Evolutionary conservation across 176 grass and related monocot genomes (phyloP).

Genomic region (Avena atlantica): DNA sequence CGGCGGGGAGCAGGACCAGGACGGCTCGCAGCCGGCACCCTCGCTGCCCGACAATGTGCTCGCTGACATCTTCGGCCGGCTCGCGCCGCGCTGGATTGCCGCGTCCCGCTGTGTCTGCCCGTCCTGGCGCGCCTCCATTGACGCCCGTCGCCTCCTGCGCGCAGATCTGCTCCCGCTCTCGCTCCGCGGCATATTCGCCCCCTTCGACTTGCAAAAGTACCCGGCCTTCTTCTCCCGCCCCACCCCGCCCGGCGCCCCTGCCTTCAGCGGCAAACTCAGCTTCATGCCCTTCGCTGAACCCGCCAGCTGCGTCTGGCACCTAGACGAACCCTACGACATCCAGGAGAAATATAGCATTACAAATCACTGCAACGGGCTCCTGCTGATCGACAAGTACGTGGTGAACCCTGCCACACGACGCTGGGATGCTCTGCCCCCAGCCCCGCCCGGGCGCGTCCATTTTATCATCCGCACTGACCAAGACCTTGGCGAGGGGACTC

Average conservation of each 20-base stretch:
- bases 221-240: neutral
- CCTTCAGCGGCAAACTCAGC: neutral
- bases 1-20: neutral
- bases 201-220: neutral
- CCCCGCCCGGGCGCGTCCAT: neutral
- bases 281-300: neutral
- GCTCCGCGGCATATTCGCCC: neutral
- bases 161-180: neutral
- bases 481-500: neutral
- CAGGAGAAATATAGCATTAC: neutral
- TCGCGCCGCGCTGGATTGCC: neutral
- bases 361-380: constrained; percentile 3
- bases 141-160: neutral
- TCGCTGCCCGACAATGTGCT: neutral
- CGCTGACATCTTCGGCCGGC: neutral
- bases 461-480: neutral
- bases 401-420: neutral
- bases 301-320: neutral
- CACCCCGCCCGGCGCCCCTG: neutral
- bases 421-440: neutral
- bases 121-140: neutral
- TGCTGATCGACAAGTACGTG: neutral
- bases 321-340: neutral
- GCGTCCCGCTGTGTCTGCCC: neutral
- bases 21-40: neutral